phyloP scores from a whole-genome alignment of 2,329 filamentous ascomycete species.

The Hypoxylon sp. region DNA sequence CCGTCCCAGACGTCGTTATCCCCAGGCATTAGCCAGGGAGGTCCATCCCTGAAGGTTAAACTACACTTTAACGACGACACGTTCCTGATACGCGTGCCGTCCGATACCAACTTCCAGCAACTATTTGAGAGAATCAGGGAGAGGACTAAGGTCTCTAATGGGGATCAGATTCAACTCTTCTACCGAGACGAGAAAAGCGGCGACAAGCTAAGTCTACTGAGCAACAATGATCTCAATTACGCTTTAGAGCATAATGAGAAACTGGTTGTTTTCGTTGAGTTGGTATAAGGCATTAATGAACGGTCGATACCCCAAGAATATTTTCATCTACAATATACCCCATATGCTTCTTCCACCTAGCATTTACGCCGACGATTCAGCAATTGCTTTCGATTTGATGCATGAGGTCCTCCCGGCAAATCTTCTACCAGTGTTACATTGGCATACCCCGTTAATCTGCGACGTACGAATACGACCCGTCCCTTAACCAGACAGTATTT shows the following conservation, averaged over 20 bases:
- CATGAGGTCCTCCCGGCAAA: constrained; percentile 12
- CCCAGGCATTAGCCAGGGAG: constrained; percentile 60
- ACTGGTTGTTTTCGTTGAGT: constrained; percentile 79
- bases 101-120: constrained; percentile 80
- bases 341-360: constrained; percentile 39
- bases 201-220: constrained; percentile 79
- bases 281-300: constrained; percentile 53
- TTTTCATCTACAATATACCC: constrained; percentile 50
- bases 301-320: constrained; percentile 32
- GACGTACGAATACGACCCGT: constrained; percentile 19
- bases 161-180: constrained; percentile 80
- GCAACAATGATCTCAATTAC: constrained; percentile 82
- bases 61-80: constrained; percentile 93
- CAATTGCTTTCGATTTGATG: constrained; percentile 25
- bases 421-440: constrained; percentile 6
- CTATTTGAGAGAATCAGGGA: constrained; percentile 88
- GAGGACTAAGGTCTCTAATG: constrained; percentile 77
- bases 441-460: constrained; percentile 9
- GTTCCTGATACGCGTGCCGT: constrained; percentile 89
- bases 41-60: constrained; percentile 86
- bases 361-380: constrained; percentile 44
- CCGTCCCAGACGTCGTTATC: constrained; percentile 69
- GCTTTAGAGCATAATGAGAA: constrained; percentile 90
- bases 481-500: constrained; percentile 25
- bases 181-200: constrained; percentile 88